Base-by-base conservation (phyloP, 2,329 filamentous ascomycete genomes). In the Penicillium sp. region DNA sequence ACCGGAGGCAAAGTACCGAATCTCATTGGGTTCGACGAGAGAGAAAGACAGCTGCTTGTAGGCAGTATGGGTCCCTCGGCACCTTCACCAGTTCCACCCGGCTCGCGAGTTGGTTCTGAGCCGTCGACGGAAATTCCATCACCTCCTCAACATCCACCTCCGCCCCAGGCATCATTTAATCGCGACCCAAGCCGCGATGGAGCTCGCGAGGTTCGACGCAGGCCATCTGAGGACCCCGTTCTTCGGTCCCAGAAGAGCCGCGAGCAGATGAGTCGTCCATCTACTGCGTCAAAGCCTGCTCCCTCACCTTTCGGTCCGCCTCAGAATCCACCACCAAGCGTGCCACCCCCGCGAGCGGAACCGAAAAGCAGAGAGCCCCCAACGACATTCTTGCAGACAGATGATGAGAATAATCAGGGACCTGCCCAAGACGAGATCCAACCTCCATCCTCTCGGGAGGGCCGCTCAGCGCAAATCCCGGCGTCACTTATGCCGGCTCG, bases 1-100 rank as follows among this genome's bases (percentile, higher is more conserved):
- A 98, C 95, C 0, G 91, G 92, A 30, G 94, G 94, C 13, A 90
- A 89, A 71, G 79, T 87, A 35, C 95, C 95, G 2, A 85, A 90
- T 60, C 82, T 99, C 55, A 81, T 86, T 58, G 94, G 94, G 7
- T 98, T 99, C 74, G 91, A 94, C 68, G 83, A 86, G 55, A 86
- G 84, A 62, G 93, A 97, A 78, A 81, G 89, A 62, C 91, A 94
- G 55, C 84, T 89, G 68, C 85, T 98, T 49, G 80, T 90, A 37
- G 90, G 89, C 46, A 81, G 52, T 68, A 70, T 57, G 2, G 54
- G 52, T 38, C 46, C 62, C 8, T 35, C 58, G n/a, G 48, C 54
- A 46, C 60, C 64, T 8, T 46, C 64, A 49, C 63, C 68, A 35
- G 60, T 57, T 14, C 65, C 68, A 37, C 69, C 69, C 25, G 69